Evolutionary conservation across 1,284 basidiomycete genomes (phyloP), one percentile per base, ranked within the genome.

Genomic region (Somion occarium): DNA sequence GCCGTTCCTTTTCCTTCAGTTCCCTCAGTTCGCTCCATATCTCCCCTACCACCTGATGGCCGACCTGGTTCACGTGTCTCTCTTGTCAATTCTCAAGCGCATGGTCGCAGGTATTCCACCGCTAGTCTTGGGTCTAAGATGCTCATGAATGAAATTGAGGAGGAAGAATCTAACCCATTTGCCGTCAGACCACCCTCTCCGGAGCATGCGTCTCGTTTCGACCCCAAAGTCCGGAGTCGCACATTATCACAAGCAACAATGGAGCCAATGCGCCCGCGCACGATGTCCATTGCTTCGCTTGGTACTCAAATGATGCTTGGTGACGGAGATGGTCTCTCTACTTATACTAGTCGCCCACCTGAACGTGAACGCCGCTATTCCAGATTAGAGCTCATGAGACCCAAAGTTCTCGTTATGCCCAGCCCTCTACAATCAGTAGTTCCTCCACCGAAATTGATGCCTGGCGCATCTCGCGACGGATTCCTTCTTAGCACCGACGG

Each of bases 321-420:
- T 55, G 83, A 85, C 50, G 75, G 81, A 56, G 82, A 83, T 56
- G 73, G 61, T 44, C 48, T 44, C 12, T 66, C 70, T 52, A 73
- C 74, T 48, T 48, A 34, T 50, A 70, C 46, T 65, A 62, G 42
- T 63, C 24, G 19, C 11, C 23, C 24, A 42, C 69, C 70, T 22
- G 61, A 64, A 38, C 73, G 73, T 48, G 77, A 82, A 38, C 76
- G 79, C 38, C 80, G 74, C 23, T 82, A 82, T 60, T 88, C 88
- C 5, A 85, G 84, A 13, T 59, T 85, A 52, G 89, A 91, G 22
- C 70, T 91, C 46, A 74, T 91, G 64, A 76, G 88, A 25, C 88
- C 88, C 1, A 92, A 91, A 64, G 75, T 92, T 23, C 80, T 91
- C 44, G 83, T 91, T 52, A 91, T 91, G 88, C 88, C 88, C 12